These are phyloP conservation scores for Collybia sordida DNA, from an alignment of 768 basidiomycete species.

Conservation along the genomic window DNA sequence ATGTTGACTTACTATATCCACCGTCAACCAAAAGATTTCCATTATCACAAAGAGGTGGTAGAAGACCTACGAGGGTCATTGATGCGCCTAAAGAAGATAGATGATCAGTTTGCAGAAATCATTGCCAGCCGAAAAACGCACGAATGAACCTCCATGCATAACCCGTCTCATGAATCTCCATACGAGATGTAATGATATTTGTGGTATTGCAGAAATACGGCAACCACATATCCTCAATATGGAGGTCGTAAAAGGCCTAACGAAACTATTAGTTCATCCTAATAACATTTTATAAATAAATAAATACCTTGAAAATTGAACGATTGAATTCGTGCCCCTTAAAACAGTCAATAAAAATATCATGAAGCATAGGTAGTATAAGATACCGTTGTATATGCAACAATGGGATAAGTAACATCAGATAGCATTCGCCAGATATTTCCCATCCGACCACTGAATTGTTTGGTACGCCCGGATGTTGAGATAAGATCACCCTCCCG, in stretches of 20 bases:
- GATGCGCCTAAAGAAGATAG: constrained; percentile 68
- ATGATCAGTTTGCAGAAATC: constrained; percentile 7
- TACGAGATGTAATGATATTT: constrained; percentile 92
- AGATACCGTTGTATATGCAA: constrained; percentile 83
- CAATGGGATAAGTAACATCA: constrained; percentile 91
- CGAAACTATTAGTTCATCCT: background rate
- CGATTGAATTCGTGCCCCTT: constrained; percentile 96
- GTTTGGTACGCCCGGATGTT: constrained; percentile 82
- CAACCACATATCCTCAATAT: constrained; percentile 98
- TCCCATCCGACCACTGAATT: constrained; percentile 89
- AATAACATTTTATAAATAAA: background rate
- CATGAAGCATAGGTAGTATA: constrained; percentile 4
- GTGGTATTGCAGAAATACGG: constrained; percentile 98
- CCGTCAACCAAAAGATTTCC: constrained; percentile 92
- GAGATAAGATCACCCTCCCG: constrained; percentile 90
- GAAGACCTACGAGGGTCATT: constrained; percentile 93
- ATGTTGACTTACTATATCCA: constrained; percentile 66
- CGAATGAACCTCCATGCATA: constrained; percentile 97
- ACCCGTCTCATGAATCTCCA: constrained; percentile 98
- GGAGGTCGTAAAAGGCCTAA: constrained; percentile 88
- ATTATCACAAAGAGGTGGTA: constrained; percentile 93
- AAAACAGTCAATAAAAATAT: constrained; percentile 1
- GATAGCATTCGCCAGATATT: constrained; percentile 93
- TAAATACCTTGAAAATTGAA: constrained; percentile 81
- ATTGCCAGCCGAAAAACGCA: constrained; percentile 27